Evolutionary conservation across 2,329 filamentous ascomycete genomes (phyloP), one percentile per base, ranked within the genome.

Genomic region (Fusarium mangiferae): DNA sequence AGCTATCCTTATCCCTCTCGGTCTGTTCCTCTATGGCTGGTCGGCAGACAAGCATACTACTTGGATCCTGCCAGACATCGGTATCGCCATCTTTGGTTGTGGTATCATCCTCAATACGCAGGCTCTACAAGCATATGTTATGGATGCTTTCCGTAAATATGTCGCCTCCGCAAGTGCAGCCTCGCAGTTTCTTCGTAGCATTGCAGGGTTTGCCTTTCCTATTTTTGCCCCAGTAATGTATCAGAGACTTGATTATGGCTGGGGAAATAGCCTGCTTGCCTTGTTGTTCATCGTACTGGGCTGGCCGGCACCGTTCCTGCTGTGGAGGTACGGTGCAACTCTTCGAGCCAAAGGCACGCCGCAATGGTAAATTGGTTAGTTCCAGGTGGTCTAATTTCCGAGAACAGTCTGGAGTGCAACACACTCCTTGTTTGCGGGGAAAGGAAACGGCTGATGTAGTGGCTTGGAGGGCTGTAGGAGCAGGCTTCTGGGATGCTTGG

Each of bases 381-480:
- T 22, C 4, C 1, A 15, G 18, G 20, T 11, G 13, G 20, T 15
- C 18, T 11, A 22, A 8, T 22, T 22, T 28, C 45, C 26, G 26
- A 48, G 20, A 9, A 1, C 0, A 15, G 26, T 1, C 45, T 22
- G 3, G 4, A 12, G 20, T 48, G 20, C 6, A 17, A 28, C 4
- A 22, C 9, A 8, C 2, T 11, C 11, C 6, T 6, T 6, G 7
- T 12, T 48, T 28, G 9, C 26, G 9, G 20, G 13, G 1, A 15
- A 17, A 3, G 13, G 1, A 28, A 46, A 28, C 6, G 18, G 26
- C 45, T 28, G 45, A 3, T 3, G 20, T 3, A 3, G 13, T 22
- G 10, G 13, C 44, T 26, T 20, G 18, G 24, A 26, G 44, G 24
- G 14, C 7, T 45, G 8, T 14, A 20, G 14, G 18, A 26, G 24